phyloP scores from a whole-genome alignment of 257 asterid genomes.

The Mitragyna speciosa region DNA sequence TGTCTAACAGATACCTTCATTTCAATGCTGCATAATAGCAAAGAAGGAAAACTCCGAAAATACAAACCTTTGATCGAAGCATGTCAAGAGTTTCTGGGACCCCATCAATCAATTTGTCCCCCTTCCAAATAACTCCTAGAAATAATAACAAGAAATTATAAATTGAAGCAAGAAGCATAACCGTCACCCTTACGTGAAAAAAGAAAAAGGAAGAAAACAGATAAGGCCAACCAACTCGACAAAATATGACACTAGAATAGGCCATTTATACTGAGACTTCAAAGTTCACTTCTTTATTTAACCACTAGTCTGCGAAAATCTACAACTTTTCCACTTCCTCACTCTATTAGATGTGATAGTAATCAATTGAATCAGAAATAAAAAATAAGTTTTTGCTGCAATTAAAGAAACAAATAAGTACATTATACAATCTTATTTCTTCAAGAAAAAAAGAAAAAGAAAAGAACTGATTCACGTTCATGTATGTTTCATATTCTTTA shows the following conservation, averaged over 20 bases:
- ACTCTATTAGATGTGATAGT: not conserved
- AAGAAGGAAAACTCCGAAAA: slow-evolving; percentile 2
- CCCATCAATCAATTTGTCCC: slow-evolving; percentile 90
- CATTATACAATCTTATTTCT: not conserved
- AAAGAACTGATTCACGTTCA: not conserved
- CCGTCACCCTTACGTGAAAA: not conserved
- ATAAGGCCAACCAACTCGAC: not conserved
- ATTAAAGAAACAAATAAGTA: not conserved
- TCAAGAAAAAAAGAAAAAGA: not conserved
- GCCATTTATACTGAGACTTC: not conserved
- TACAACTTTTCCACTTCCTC: not conserved
- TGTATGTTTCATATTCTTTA: not conserved
- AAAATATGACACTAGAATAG: not conserved
- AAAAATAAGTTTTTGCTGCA: not conserved
- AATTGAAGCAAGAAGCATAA: not conserved
- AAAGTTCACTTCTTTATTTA: not conserved
- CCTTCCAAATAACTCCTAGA: slow-evolving; percentile 97
- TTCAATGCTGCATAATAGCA: not conserved
- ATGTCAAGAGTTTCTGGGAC: slow-evolving; percentile 98
- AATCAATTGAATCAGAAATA: not conserved
- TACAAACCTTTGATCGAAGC: slow-evolving; percentile 82
- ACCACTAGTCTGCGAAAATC: not conserved
- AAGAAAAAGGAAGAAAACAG: not conserved
- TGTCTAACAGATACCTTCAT: not conserved
- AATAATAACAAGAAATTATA: slow-evolving; percentile 5